These are phyloP conservation scores for Xylaria polymorpha DNA, from an alignment of 2,329 filamentous ascomycete genomes.

Conservation along the genomic window DNA sequence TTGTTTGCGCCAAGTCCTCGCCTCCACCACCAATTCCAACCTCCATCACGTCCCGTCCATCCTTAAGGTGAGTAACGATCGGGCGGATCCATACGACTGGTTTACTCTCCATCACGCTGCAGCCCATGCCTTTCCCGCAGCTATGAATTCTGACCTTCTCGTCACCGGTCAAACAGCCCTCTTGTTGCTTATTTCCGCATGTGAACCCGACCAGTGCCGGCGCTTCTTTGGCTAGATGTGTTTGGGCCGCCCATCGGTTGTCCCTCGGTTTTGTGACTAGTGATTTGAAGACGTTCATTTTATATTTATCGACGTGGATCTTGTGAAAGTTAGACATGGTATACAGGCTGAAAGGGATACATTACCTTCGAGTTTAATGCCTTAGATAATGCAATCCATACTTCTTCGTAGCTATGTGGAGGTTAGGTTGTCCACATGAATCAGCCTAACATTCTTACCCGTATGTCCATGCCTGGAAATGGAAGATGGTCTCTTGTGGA, in stretches of 20 bases:
- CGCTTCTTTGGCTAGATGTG: constrained; percentile 67
- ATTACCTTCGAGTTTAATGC: constrained; percentile 72
- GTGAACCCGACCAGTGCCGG: constrained; percentile 77
- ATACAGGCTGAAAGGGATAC: neutral
- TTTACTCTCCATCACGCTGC: constrained; percentile 58
- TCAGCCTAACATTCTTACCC: constrained; percentile 55
- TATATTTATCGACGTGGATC: constrained; percentile 88
- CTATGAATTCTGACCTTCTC: constrained; percentile 79
- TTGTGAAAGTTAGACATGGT: constrained; percentile 47
- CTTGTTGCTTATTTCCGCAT: constrained; percentile 76
- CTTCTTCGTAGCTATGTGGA: constrained; percentile 77
- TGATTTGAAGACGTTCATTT: constrained; percentile 76
- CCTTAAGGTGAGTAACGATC: constrained; percentile 72
- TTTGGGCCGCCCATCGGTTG: constrained; percentile 54
- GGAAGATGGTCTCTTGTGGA: constrained; percentile 79
- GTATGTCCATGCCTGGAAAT: constrained; percentile 91
- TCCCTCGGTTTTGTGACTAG: constrained; percentile 62
- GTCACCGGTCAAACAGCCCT: constrained; percentile 77
- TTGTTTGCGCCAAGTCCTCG: constrained; percentile 76
- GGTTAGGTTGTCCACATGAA: constrained; percentile 10
- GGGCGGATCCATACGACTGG: constrained; percentile 81
- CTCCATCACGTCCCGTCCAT: constrained; percentile 75
- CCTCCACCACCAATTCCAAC: constrained; percentile 82
- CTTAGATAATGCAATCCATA: constrained; percentile 84
- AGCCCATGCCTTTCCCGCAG: constrained; percentile 80